These are phyloP conservation scores for Flammula alnicola DNA, from an alignment of 1,284 basidiomycete species.

Conservation along the genomic window DNA sequence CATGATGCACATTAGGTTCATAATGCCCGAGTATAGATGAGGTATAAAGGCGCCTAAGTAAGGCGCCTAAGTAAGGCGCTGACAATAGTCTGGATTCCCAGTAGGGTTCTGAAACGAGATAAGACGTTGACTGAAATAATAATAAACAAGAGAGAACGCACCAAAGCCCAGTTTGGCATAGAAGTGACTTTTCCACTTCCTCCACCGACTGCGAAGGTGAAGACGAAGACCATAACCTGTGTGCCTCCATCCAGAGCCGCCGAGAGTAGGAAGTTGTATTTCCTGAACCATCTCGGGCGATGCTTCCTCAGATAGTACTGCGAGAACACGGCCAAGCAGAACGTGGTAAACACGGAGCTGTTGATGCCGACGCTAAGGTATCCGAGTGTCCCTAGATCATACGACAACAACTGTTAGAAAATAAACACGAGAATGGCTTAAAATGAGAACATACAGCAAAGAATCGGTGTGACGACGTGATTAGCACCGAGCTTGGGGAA, in stretches of 20 bases:
- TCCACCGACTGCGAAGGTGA: slow-evolving; percentile 65
- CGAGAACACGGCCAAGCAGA: slow-evolving; percentile 57
- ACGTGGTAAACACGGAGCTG: slow-evolving; percentile 54
- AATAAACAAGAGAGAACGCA: slow-evolving; percentile 21
- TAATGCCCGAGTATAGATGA: neutral
- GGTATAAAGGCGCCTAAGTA: neutral
- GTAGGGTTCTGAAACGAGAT: slow-evolving; percentile 32
- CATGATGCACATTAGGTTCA: neutral
- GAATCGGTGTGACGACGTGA: slow-evolving; percentile 52
- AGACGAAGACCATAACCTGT: slow-evolving; percentile 56
- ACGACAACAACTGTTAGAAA: neutral
- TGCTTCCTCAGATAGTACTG: slow-evolving; percentile 54
- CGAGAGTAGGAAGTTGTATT: slow-evolving; percentile 62
- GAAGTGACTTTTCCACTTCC: slow-evolving; percentile 50
- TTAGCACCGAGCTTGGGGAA: slow-evolving; percentile 53
- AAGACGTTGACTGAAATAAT: neutral
- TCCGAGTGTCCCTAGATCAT: slow-evolving; percentile 43
- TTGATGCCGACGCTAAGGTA: slow-evolving; percentile 58
- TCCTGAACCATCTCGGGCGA: slow-evolving; percentile 54
- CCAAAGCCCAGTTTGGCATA: slow-evolving; percentile 53
- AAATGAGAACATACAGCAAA: slow-evolving; percentile 38
- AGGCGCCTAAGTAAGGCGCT: slow-evolving; percentile 1
- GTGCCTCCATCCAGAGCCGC: slow-evolving; percentile 64
- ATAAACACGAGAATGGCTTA: neutral
- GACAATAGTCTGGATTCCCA: slow-evolving; percentile 36